These are phyloP conservation scores for Metschnikowia bowlesiae DNA, from an alignment of 805 yeast species.

Conservation along the genomic window DNA sequence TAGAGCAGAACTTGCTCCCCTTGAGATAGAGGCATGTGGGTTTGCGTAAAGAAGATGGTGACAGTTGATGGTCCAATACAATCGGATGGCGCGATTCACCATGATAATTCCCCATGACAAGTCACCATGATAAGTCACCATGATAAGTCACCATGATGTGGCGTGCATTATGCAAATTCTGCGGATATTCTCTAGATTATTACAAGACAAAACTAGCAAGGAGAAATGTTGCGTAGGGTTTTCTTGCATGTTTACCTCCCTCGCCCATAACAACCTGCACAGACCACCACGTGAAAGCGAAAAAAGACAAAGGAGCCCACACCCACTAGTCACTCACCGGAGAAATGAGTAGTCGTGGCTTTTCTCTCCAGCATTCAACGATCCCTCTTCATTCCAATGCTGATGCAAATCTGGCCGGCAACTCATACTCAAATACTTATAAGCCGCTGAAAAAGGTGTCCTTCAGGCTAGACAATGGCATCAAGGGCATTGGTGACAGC, in stretches of 20 bases:
- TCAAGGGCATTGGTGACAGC: slow-evolving; percentile 6
- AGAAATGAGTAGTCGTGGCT: slow-evolving; percentile 13
- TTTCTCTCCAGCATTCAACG: slow-evolving; percentile 15
- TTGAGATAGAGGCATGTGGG: slow-evolving; percentile 18
- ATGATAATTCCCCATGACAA: no score
- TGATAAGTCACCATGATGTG: no score
- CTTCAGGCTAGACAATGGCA: slow-evolving; percentile 5
- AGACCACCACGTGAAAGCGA: neutral
- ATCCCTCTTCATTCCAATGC: slow-evolving; percentile 6
- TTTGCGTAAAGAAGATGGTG: neutral
- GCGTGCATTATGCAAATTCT: neutral
- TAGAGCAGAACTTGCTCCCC: slow-evolving; percentile 60
- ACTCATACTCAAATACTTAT: slow-evolving; percentile 10
- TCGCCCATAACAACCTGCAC: neutral
- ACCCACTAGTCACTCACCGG: neutral
- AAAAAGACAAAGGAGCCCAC: neutral
- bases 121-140: no score
- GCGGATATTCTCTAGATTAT: neutral
- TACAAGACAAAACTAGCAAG: neutral
- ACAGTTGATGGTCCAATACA: no score
- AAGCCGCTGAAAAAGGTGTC: slow-evolving; percentile 9
- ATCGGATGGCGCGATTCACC: no score
- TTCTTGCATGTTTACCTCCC: neutral
- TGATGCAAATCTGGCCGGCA: slow-evolving; percentile 9
- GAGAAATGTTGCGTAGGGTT: neutral